Conservation (phyloP, 805 yeast species). For the Kuraishia floccosa region DNA sequence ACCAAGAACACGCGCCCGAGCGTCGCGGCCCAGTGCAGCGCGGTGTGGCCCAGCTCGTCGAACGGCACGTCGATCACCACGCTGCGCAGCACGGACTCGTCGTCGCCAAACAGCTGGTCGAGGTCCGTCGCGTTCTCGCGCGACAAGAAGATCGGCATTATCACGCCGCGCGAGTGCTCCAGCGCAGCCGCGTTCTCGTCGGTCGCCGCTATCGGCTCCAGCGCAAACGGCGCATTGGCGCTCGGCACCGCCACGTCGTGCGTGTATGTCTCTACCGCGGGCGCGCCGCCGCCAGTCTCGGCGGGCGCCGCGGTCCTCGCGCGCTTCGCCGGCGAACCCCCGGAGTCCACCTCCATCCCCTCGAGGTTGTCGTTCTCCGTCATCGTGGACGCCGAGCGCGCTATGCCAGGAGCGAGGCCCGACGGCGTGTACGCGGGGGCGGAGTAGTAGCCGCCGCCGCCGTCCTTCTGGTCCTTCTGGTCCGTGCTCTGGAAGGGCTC, state of each 20-base stretch:
- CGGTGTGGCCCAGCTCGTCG: slow-evolving; percentile 88
- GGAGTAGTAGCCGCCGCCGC: slow-evolving; percentile 2
- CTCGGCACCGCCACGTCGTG: slow-evolving; percentile 26
- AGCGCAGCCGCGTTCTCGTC: slow-evolving; percentile 11
- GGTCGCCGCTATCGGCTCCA: slow-evolving; percentile 28
- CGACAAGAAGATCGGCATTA: slow-evolving; percentile 41
- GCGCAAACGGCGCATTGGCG: slow-evolving; percentile 33
- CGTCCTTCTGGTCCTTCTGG: background rate
- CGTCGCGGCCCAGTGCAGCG: slow-evolving; percentile 94
- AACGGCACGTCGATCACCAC: slow-evolving; percentile 74
- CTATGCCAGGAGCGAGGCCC: background rate
- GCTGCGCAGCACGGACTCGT: slow-evolving; percentile 15
- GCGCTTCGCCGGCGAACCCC: slow-evolving; percentile 25
- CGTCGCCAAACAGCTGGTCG: slow-evolving; percentile 14
- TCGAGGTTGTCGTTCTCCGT: slow-evolving; percentile 20
- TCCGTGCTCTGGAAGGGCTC: background rate
- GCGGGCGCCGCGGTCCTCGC: slow-evolving; percentile 11
- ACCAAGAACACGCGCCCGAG: slow-evolving; percentile 70
- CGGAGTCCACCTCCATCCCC: slow-evolving; percentile 3
- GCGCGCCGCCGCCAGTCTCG: slow-evolving; percentile 6
- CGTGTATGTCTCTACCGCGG: slow-evolving; percentile 17
- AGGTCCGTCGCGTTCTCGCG: slow-evolving; percentile 19
- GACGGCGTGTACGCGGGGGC: background rate
- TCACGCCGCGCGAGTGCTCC: slow-evolving; percentile 27
- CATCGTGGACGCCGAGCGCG: slow-evolving; percentile 13